A percentile compares a stretch with the other conserved stretches of the same genome.
Evolutionary conservation across 345 rosid species (phyloP).

Genomic region (Gossypium rotundifolium): DNA sequence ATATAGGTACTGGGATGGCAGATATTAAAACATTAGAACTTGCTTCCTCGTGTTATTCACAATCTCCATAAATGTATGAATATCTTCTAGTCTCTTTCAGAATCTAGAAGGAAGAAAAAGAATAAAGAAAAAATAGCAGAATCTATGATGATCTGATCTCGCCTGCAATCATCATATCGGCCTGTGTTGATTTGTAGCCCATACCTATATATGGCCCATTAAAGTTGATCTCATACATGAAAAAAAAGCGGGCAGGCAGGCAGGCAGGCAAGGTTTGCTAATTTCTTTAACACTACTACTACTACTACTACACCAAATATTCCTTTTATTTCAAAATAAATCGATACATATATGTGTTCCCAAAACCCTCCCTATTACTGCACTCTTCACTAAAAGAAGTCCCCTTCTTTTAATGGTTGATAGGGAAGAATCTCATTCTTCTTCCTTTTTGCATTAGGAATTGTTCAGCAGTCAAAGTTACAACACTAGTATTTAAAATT

Average conservation of each 20-base stretch:
- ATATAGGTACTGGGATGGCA: not conserved
- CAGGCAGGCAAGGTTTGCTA: slow-evolving; percentile 1
- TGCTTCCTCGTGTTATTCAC: not conserved
- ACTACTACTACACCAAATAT: not conserved
- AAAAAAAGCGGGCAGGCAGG: slow-evolving; percentile 1
- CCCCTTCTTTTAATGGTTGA: not conserved
- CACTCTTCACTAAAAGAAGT: not conserved
- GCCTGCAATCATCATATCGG: not conserved
- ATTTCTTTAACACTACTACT: not conserved
- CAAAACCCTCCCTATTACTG: not conserved
- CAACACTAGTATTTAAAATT: too few species aligned
- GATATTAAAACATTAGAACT: not conserved
- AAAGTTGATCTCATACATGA: not conserved
- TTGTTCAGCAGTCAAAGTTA: not conserved
- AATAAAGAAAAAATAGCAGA: not conserved
- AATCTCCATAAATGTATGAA: not conserved
- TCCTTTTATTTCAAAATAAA: slow-evolving; percentile 10
- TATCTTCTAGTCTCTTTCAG: not conserved
- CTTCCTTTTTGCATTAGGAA: not conserved
- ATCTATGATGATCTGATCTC: not conserved
- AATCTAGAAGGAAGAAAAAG: not conserved
- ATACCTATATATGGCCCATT: slow-evolving; percentile 13
- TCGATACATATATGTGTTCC: not conserved
- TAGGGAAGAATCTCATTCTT: not conserved
- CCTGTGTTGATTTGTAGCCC: not conserved